Conservation (phyloP, 306 rosid species). For the Astragalus membranaceus region DNA sequence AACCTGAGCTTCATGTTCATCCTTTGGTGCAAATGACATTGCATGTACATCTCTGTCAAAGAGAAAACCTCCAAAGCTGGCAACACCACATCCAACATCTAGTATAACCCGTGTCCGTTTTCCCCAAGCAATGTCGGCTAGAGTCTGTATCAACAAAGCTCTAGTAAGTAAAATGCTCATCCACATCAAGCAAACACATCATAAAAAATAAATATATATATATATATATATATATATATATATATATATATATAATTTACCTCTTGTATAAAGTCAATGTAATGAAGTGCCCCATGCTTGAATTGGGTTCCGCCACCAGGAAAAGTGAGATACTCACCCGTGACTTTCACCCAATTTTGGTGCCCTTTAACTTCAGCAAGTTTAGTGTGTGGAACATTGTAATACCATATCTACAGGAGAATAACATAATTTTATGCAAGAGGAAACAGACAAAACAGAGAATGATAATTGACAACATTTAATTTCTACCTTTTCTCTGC, state of each 20-base stretch:
- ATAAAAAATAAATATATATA: no score
- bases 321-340: constrained; percentile 87
- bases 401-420: constrained; percentile 82
- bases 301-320: constrained; percentile 99
- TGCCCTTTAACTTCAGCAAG: constrained; percentile 92
- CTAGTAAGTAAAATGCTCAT: constrained; percentile 11
- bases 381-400: constrained; percentile 88
- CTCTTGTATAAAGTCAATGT: constrained; percentile 87
- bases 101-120: constrained; percentile 75
- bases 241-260: constrained; percentile 34
- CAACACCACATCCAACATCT: constrained; percentile 99
- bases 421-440: constrained; percentile 10
- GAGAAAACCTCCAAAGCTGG: constrained; percentile 96
- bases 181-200: constrained; percentile 4
- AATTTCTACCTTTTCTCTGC: constrained; percentile 83
- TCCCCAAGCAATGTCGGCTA: constrained; percentile 84
- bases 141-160: constrained; percentile 49
- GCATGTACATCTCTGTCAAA: constrained; percentile 88
- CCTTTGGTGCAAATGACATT: constrained; percentile 97
- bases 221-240: no score
- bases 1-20: constrained; percentile 99
- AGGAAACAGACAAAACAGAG: background rate
- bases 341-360: constrained; percentile 96
- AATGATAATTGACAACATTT: background rate
- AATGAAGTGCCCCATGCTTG: constrained; percentile 98